Evolutionary conservation across 352 stramenopile genomes (phyloP).

Genomic region (Globisporangium cederbergense): DNA sequence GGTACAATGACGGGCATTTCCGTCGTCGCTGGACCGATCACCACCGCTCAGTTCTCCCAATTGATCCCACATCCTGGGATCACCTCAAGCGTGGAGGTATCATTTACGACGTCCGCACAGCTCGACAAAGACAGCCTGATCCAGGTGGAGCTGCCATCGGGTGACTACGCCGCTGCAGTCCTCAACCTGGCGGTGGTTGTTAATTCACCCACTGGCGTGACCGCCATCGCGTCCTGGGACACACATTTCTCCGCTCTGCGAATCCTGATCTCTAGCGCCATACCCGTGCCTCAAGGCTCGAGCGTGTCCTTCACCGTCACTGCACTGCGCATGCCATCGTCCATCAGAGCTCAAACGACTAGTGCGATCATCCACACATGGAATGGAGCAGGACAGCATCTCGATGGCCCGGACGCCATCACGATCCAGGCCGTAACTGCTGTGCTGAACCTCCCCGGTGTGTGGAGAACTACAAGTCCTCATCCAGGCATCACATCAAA

Average conservation of each 20-base stretch:
- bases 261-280: conserved; percentile 33
- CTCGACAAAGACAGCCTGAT: conserved; percentile 36
- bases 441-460: conserved; percentile 28
- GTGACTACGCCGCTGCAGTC: conserved; percentile 37
- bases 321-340: conserved; percentile 45
- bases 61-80: conserved; percentile 44
- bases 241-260: conserved; percentile 25
- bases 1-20: conserved; percentile 23
- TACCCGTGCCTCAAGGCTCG: conserved; percentile 26
- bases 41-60: conserved; percentile 27
- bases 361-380: conserved; percentile 45
- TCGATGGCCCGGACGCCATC: conserved; percentile 36
- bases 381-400: conserved; percentile 29
- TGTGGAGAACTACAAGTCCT: conserved; percentile 36
- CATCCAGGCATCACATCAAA: conserved; percentile 47
- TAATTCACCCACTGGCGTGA: conserved; percentile 16
- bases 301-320: conserved; percentile 33
- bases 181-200: conserved; percentile 25
- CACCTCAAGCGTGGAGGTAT: conserved; percentile 33
- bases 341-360: conserved; percentile 24
- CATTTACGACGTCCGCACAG: conserved; percentile 46
- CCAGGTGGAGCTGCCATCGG: conserved; percentile 30
- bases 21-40: conserved; percentile 31
- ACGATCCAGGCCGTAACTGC: conserved; percentile 35
- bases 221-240: conserved; percentile 39